A percentile compares a stretch with the other conserved stretches of the same genome.
These are phyloP conservation scores for Amylocarpus encephaloides DNA, from an alignment of 2,329 filamentous ascomycete species.

Conservation along the genomic window DNA sequence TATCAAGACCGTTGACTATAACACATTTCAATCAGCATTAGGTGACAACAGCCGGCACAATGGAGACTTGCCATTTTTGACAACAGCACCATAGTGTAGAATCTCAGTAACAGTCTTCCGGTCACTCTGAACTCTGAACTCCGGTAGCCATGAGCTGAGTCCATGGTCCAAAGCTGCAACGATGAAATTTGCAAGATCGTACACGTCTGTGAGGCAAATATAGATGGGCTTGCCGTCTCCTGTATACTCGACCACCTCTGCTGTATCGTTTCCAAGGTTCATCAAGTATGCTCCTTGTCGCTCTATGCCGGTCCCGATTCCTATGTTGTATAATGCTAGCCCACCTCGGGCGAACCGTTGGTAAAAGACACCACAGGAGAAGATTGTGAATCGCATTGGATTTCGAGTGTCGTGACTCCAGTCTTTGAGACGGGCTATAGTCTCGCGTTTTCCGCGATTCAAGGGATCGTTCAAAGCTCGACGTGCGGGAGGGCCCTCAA, in stretches of 20 bases:
- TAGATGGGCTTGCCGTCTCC: conserved; percentile 43
- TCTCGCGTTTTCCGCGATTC: conserved; percentile 53
- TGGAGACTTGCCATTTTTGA: conserved; percentile 41
- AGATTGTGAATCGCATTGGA: conserved; percentile 61
- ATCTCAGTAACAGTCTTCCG: conserved; percentile 55
- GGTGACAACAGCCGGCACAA: conserved; percentile 2
- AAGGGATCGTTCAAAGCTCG: conserved; percentile 51
- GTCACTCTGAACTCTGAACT: conserved; percentile 65
- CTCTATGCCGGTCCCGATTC: conserved; percentile 45
- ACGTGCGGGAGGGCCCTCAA: conserved; percentile 57
- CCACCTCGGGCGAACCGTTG: conserved; percentile 67
- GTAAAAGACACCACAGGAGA: conserved; percentile 70
- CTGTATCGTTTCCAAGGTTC: conserved; percentile 50
- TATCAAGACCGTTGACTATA: conserved; percentile 13
- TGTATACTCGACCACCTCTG: conserved; percentile 54
- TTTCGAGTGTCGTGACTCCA: conserved; percentile 41
- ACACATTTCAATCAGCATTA: neutral
- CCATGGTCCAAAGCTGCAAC: conserved; percentile 61
- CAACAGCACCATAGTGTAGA: conserved; percentile 42
- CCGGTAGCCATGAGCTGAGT: conserved; percentile 55
- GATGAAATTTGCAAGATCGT: conserved; percentile 65
- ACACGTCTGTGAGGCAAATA: conserved; percentile 61
- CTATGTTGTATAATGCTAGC: conserved; percentile 53
- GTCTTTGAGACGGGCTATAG: conserved; percentile 49
- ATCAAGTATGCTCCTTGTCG: conserved; percentile 59